A percentile compares a stretch with the other conserved stretches of the same genome.
These are phyloP conservation scores for Capillidium heterosporum DNA, from an alignment of 371 early-diverging fungal genomes.

Conservation along the genomic window DNA sequence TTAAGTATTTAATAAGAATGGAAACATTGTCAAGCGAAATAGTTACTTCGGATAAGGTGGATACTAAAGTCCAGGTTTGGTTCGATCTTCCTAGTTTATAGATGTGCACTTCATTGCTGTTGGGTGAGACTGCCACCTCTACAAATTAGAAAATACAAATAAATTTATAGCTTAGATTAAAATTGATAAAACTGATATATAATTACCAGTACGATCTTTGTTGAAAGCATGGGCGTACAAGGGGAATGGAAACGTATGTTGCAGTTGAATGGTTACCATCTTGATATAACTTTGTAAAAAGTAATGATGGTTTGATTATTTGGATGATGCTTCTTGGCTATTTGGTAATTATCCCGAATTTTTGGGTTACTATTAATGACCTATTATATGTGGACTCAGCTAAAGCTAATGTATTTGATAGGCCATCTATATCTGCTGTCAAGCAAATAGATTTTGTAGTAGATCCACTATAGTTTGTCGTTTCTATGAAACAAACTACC, in stretches of 20 bases:
- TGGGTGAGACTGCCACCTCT: constrained; percentile 86
- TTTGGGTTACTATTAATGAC: too few species aligned
- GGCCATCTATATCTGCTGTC: too few species aligned
- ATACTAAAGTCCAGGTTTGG: constrained; percentile 31
- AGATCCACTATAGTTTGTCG: too few species aligned
- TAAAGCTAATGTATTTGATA: too few species aligned
- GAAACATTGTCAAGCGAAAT: background rate
- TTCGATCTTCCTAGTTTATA: constrained; percentile 38
- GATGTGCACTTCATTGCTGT: constrained; percentile 75
- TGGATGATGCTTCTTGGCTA: too few species aligned
- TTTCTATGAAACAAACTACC: too few species aligned
- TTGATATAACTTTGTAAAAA: too few species aligned
- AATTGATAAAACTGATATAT: background rate
- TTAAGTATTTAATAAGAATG: constrained; percentile 2
- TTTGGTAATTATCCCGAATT: too few species aligned
- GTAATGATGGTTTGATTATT: too few species aligned
- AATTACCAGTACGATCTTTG: constrained; percentile 56
- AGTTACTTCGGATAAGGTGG: constrained; percentile 54
- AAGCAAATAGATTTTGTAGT: too few species aligned
- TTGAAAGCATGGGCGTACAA: constrained; percentile 88
- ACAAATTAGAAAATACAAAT: background rate
- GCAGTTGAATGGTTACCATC: background rate
- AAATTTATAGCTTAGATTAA: background rate
- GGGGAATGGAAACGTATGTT: constrained; percentile 19
- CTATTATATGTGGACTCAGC: too few species aligned